A percentile compares a stretch with the other conserved stretches of the same genome.
Conservation (phyloP, 176 grass and related monocot genomes). For the Leersia perrieri region DNA sequence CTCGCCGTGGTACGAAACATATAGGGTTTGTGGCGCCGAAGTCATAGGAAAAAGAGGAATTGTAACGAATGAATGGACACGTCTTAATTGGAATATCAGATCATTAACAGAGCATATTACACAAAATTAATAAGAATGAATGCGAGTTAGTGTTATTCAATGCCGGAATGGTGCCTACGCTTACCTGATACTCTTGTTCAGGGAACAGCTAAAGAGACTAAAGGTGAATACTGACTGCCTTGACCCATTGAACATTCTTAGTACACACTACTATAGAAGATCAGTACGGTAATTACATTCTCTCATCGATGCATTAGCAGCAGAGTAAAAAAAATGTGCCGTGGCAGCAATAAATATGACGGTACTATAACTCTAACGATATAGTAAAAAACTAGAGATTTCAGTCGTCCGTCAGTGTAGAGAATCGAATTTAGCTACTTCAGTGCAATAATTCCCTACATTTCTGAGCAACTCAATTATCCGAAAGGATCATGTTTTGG, state of each 20-base stretch:
- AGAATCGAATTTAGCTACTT: constrained; percentile 9
- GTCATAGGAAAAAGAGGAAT: neutral
- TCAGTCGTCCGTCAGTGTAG: neutral
- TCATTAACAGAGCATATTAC: neutral
- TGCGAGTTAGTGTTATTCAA: too few relatives aligned
- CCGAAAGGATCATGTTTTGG: neutral
- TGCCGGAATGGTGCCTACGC: neutral
- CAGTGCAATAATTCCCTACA: neutral
- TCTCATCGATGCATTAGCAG: neutral
- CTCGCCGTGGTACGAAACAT: neutral
- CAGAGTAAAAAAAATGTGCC: neutral
- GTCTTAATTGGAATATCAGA: neutral
- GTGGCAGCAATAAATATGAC: neutral
- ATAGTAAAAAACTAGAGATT: neutral
- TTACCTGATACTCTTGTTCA: constrained; percentile 11
- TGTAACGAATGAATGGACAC: neutral
- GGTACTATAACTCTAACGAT: neutral
- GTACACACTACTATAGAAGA: neutral
- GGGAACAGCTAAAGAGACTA: constrained; percentile 8
- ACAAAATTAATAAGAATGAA: neutral
- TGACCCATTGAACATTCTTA: constrained; percentile 11
- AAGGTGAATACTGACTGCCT: neutral
- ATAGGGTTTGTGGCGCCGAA: neutral
- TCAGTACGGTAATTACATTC: neutral
- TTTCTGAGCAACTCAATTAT: neutral